phyloP scores from a whole-genome alignment of 2,329 filamentous ascomycete genomes.

The Phaeomoniella chlamydospora region DNA sequence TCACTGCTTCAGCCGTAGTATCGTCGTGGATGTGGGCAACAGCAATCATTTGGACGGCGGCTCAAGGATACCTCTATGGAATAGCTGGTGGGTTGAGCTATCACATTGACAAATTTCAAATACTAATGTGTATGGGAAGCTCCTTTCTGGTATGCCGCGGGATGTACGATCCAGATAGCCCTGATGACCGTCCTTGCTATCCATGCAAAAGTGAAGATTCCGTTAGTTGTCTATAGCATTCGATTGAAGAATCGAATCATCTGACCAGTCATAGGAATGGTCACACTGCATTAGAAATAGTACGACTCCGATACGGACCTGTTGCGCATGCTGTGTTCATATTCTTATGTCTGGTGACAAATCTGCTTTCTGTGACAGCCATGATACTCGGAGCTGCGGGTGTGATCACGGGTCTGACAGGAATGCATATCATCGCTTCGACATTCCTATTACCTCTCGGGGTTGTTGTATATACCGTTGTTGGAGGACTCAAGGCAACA shows the following conservation, averaged over 20 bases:
- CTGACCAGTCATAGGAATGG: too few relatives aligned
- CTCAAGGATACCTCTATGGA: slow-evolving; percentile 40
- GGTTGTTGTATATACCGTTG: slow-evolving; percentile 20
- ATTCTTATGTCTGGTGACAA: slow-evolving; percentile 37
- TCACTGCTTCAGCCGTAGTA: slow-evolving; percentile 38
- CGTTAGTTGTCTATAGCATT: too few relatives aligned
- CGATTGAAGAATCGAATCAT: too few relatives aligned
- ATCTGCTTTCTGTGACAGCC: slow-evolving; percentile 37
- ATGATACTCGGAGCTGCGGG: slow-evolving; percentile 34
- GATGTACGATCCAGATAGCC: slow-evolving; percentile 9
- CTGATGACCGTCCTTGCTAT: slow-evolving; percentile 3
- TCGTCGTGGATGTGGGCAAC: slow-evolving; percentile 25
- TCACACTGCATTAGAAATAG: slow-evolving; percentile 39
- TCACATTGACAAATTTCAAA: too few relatives aligned
- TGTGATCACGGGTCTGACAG: slow-evolving; percentile 23
- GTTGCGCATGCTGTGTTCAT: slow-evolving; percentile 38
- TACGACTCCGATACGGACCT: slow-evolving; percentile 33
- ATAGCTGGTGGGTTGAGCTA: slow-evolving; percentile 32
- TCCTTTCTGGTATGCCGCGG: slow-evolving; percentile 45
- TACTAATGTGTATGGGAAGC: too few relatives aligned
- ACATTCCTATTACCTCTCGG: slow-evolving; percentile 1
- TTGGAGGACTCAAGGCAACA: slow-evolving; percentile 26
- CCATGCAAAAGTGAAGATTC: slow-evolving; percentile 5
- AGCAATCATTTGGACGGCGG: slow-evolving; percentile 32
- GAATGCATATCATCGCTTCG: background rate